Base-by-base conservation (phyloP, 305 asterid species). In the Andrographis paniculata region DNA sequence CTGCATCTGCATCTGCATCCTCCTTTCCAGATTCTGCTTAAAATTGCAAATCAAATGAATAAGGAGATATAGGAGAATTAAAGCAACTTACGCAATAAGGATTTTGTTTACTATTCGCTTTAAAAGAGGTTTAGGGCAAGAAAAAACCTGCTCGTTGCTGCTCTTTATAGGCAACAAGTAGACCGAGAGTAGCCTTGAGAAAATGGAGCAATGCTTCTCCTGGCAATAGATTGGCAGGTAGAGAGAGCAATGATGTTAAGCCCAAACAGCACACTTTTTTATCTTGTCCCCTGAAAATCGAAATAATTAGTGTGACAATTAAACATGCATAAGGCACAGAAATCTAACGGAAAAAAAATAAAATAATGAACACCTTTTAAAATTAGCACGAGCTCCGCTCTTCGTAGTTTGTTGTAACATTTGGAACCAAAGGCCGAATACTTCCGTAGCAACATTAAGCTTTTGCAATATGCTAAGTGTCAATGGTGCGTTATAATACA, bases 201-300 rank as follows among this genome's bases (percentile, higher is more conserved):
- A 87, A 77, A 58, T 91, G 97, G 58, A 84, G 94, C 72, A 87
- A 60, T 42, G 97, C 97, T 56, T 82, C 99, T 20, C 58, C 70
- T 22, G 97, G 97, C 57, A 92, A 68, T 72, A 74, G 97, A 58
- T 71, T 87, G 40, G 84, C 91, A 55, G 99, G 88, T 62, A 87
- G 94, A 50, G 87, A 85, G 18, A 92, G 77, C 82, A 92, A 64
- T 9, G 99, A 87, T 40, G 99, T 92, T 70, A 92, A 75, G 46
- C 99, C 99, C 74, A 92, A 70, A 69, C 91, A 81, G 79, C 99
- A 92, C 4, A 92, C 88, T 59, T 92, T 92, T 63, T 87, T 92
- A 57, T 87, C 97, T 20, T 84, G 89, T 58, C 84, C 99, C 82
- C 99, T 92, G 83, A 50, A 37, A 37, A 21, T 30, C 3, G 2